Conservation (phyloP, 1,284 basidiomycete genomes). For the Cystobasidiaceae sp. region DNA sequence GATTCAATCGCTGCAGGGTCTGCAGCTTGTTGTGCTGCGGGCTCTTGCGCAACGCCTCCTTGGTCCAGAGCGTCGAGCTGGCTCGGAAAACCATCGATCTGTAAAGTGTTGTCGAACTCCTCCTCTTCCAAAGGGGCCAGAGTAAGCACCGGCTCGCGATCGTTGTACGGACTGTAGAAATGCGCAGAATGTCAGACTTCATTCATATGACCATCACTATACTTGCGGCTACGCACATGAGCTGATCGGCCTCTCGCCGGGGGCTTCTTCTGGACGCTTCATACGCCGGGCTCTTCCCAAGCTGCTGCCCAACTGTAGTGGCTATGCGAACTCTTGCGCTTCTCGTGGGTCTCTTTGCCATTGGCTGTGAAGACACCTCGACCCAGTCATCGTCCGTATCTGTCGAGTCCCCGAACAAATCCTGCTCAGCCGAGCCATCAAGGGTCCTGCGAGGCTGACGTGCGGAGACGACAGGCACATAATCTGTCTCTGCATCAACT, state of each 20-base stretch:
- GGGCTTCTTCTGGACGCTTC: neutral
- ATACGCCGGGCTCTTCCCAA: conserved; percentile 25
- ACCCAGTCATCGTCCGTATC: neutral
- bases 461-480: conserved; percentile 12
- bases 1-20: neutral
- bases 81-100: neutral
- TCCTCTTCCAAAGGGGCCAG: neutral
- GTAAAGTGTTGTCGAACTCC: neutral
- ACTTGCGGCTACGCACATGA: conserved; percentile 24
- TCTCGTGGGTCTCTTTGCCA: neutral
- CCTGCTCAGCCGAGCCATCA: neutral
- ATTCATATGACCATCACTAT: too few relatives aligned
- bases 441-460: neutral
- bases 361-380: neutral
- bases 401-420: neutral
- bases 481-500: conserved; percentile 28
- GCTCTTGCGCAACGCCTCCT: neutral
- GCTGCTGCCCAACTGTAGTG: conserved; percentile 20
- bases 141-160: conserved; percentile 11
- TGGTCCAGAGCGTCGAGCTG: neutral
- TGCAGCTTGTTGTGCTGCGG: neutral
- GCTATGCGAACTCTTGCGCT: conserved; percentile 19
- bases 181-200: too few relatives aligned
- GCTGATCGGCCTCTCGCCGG: conserved; percentile 14
- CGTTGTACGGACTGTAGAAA: conserved; percentile 4